Base-by-base conservation (phyloP, 352 stramenopile species). In the Globisporangium solare region DNA sequence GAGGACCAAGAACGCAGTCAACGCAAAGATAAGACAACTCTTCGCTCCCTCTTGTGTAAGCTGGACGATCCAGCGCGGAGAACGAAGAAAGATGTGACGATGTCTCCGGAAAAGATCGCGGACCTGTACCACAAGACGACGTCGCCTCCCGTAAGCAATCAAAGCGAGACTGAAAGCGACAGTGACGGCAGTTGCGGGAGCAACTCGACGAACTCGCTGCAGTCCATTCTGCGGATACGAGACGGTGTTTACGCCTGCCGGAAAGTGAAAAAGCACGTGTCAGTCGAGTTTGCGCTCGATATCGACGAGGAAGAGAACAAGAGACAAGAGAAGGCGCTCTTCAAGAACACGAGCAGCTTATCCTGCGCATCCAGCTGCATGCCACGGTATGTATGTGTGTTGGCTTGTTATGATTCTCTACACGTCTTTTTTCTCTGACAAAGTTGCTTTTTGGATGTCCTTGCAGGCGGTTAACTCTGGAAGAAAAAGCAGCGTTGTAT, bases 81-180 rank as follows among this genome's bases (percentile, higher is more conserved):
- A 47, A 50, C 35, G 37, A 56, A 48, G 37, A 45, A 40, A 24
- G 18, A 8, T 27, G 54, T 32, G 37, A 37, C 11, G 27, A 35
- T 35, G 27, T 35, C 27, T 7, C 27, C 27, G 27, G 27, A 35
- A 35, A 35, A 35, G 27, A 35, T 35, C 27, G 5, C 27, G 27
- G 27, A 8, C 27, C 27, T 49, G 35, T 53, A 46, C 68, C 48
- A 49, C 62, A 14, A 12, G 50, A 50, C 39, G 39, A 17, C 42
- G 2, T 35, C 27, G 5, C 27, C 27, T 10, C 50, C 24, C 53
- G 47, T 60, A 50, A 76, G 47, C 47, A 79, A 74, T 53, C 78
- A 89, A 51, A 91, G 81, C 60, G 81, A 91, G 64, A 91, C 81
- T 3, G 81, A 91, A 42, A 91, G 81, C 66, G 81, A 91, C 54